Percentiles rank a stretch among this genome's conserved stretches.
phyloP scores from a whole-genome alignment of 2,329 filamentous ascomycete species.

The Aspergillus novoparasiticus region DNA sequence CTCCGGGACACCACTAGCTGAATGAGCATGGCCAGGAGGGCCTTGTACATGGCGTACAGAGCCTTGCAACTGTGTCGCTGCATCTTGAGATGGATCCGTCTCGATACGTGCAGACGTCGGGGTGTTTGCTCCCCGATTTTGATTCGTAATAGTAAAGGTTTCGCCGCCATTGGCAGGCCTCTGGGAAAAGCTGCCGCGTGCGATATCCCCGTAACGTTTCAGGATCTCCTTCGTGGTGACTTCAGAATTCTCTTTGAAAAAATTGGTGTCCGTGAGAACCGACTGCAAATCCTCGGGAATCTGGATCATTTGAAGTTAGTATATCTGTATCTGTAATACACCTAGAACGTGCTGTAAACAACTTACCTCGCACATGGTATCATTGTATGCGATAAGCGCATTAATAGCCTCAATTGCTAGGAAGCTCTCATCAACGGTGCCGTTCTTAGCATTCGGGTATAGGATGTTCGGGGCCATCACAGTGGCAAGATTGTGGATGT shows the following conservation, averaged over 20 bases:
- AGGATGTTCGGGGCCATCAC: constrained; percentile 97
- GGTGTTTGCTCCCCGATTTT: constrained; percentile 43
- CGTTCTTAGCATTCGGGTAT: constrained; percentile 68
- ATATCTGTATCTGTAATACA: background rate
- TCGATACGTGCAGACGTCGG: constrained; percentile 69
- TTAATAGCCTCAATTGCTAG: constrained; percentile 91
- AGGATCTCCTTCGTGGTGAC: constrained; percentile 97
- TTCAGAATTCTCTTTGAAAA: constrained; percentile 81
- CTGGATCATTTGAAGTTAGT: constrained; percentile 49
- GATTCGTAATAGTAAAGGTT: constrained; percentile 51
- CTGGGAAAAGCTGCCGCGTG: constrained; percentile 62
- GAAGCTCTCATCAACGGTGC: constrained; percentile 85
- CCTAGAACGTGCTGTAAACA: background rate
- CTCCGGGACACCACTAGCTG: constrained; percentile 31
- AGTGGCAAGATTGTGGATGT: constrained; percentile 93
- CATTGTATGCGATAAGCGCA: constrained; percentile 86
- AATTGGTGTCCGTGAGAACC: constrained; percentile 77
- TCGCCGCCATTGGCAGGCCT: constrained; percentile 56
- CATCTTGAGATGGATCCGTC: constrained; percentile 74
- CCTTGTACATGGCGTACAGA: constrained; percentile 74
- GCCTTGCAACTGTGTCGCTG: constrained; percentile 77
- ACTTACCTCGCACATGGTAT: constrained; percentile 94
- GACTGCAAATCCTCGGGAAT: constrained; percentile 90
- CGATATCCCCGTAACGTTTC: constrained; percentile 86
- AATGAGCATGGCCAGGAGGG: constrained; percentile 42